Conservation (phyloP, 257 asterid species). For the Anisodus tanguticus region DNA sequence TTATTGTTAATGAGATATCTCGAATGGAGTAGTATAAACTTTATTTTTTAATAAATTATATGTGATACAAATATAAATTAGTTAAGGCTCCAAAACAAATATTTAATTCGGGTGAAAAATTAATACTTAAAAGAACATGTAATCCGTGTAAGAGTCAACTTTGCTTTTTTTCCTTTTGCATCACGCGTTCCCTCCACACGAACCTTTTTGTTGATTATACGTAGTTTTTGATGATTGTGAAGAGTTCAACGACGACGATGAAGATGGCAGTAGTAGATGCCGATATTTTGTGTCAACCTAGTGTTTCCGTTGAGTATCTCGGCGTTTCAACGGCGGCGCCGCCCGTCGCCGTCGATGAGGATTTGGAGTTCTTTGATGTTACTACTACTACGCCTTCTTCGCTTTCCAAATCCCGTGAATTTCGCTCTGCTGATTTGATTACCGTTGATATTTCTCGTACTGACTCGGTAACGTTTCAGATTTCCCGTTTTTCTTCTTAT, state of each 20-base stretch:
- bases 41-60: too few species aligned
- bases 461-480: slow-evolving; percentile 40
- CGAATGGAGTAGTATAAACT: too few species aligned
- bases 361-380: slow-evolving; percentile 34
- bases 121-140: not conserved
- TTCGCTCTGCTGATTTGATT: too few species aligned
- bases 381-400: slow-evolving; percentile 25
- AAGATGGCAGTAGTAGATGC: slow-evolving; percentile 37
- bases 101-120: too few species aligned
- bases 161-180: not conserved
- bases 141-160: slow-evolving; percentile 16
- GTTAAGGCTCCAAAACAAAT: too few species aligned
- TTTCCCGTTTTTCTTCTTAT: not conserved
- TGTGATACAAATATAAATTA: too few species aligned
- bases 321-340: slow-evolving; percentile 26
- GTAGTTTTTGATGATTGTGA: slow-evolving; percentile 1
- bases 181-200: slow-evolving; percentile 6
- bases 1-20: too few species aligned
- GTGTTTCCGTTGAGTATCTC: slow-evolving; percentile 44
- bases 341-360: not conserved
- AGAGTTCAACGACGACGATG: slow-evolving; percentile 34
- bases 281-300: slow-evolving; percentile 37
- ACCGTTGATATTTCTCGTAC: not conserved
- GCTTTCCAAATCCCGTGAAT: too few species aligned
- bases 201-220: not conserved